These are phyloP conservation scores for Neonothopanus nambi DNA, from an alignment of 1,284 basidiomycete species.

Conservation along the genomic window DNA sequence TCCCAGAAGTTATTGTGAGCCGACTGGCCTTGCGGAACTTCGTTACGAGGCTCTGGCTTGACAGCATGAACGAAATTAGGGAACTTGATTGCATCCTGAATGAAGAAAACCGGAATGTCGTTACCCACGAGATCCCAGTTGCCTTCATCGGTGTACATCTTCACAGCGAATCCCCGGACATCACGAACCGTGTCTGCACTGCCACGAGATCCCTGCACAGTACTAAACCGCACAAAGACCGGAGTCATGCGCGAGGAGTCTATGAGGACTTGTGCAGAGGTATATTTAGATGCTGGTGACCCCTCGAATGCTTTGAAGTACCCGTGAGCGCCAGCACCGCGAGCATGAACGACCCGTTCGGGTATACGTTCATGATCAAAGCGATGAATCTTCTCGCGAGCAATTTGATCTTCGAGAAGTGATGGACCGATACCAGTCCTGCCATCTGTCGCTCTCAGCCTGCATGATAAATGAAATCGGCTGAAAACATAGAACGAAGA, in stretches of 20 bases:
- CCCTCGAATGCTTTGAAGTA: constrained; percentile 74
- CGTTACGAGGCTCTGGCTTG: constrained; percentile 80
- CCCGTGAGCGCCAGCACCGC: constrained; percentile 81
- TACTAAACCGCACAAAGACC: constrained; percentile 80
- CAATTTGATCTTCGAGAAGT: constrained; percentile 68
- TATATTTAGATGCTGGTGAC: constrained; percentile 58
- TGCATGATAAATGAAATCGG: constrained; percentile 23
- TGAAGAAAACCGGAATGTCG: constrained; percentile 85
- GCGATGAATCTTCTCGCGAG: constrained; percentile 70
- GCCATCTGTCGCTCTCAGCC: constrained; percentile 54
- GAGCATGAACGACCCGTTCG: constrained; percentile 75
- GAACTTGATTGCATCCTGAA: constrained; percentile 84
- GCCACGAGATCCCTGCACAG: constrained; percentile 76
- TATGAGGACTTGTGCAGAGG: constrained; percentile 67
- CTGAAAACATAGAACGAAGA: background rate
- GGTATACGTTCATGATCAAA: constrained; percentile 88
- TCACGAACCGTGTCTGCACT: constrained; percentile 79
- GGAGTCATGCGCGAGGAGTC: constrained; percentile 72
- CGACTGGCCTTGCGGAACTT: constrained; percentile 60
- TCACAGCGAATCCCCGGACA: constrained; percentile 80
- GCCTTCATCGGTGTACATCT: constrained; percentile 78
- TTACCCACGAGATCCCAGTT: constrained; percentile 86
- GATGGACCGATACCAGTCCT: constrained; percentile 45
- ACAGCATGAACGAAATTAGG: constrained; percentile 81
- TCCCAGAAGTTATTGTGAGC: constrained; percentile 90